Conservation (phyloP, 257 asterid genomes). For the Scutellaria baicalensis region DNA sequence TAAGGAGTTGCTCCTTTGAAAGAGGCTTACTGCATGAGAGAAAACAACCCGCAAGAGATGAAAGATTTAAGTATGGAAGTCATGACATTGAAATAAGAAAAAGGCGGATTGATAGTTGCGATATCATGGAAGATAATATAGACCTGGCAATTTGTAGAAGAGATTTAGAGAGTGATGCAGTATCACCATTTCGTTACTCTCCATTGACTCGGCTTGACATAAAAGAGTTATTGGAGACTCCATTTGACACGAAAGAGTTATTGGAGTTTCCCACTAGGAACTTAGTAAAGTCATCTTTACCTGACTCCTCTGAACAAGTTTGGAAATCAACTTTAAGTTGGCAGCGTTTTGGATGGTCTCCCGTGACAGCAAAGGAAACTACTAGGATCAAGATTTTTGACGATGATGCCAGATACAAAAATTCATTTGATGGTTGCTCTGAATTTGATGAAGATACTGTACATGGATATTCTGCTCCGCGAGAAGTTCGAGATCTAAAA, state of each 20-base stretch:
- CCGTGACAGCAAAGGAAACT: constrained; percentile 24
- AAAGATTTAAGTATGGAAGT: constrained; percentile 23
- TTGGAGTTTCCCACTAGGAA: constrained; percentile 21
- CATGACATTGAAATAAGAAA: constrained; percentile 22
- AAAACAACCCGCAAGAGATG: constrained; percentile 34
- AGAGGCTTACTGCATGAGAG: constrained; percentile 29
- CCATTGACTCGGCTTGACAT: constrained; percentile 27
- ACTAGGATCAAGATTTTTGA: constrained; percentile 21
- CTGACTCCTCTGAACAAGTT: constrained; percentile 20
- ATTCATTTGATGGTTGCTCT: constrained; percentile 17
- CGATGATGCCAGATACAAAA: constrained; percentile 24
- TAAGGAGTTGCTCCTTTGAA: constrained; percentile 38
- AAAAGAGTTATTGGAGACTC: neutral
- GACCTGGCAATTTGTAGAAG: constrained; percentile 21
- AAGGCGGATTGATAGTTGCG: constrained; percentile 30
- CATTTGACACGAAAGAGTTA: constrained; percentile 22
- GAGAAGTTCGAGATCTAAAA: constrained; percentile 24
- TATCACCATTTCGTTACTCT: constrained; percentile 28
- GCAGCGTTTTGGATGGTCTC: constrained; percentile 34
- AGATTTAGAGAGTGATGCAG: constrained; percentile 18
- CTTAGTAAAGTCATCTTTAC: constrained; percentile 19
- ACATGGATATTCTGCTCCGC: constrained; percentile 22
- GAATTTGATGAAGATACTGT: constrained; percentile 16
- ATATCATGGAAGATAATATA: constrained; percentile 22
- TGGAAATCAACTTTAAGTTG: constrained; percentile 22